Percentiles rank a stretch among this genome's conserved stretches.
Conservation (phyloP, 768 basidiomycete genomes). For the Guyanaporus albipodus region DNA sequence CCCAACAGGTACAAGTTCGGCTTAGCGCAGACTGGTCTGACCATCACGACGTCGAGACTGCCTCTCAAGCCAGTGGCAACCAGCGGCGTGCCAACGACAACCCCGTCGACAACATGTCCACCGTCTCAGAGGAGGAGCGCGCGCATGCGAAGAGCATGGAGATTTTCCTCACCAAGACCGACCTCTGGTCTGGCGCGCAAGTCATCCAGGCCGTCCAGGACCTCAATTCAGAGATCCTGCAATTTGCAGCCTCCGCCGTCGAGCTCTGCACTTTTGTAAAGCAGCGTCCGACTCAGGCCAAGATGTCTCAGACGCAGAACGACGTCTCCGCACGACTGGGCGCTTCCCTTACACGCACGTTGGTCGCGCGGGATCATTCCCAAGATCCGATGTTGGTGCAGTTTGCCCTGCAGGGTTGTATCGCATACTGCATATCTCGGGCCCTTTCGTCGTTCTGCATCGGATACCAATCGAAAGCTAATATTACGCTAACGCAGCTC, state of each 20-base stretch:
- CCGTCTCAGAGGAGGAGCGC: conserved; percentile 47
- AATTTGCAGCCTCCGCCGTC: conserved; percentile 71
- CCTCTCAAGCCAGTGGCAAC: conserved; percentile 11
- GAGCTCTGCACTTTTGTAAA: conserved; percentile 58
- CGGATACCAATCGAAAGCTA: conserved; percentile 67
- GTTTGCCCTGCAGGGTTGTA: conserved; percentile 68
- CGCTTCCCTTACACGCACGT: conserved; percentile 52
- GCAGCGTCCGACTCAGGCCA: conserved; percentile 37
- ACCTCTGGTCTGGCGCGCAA: conserved; percentile 72
- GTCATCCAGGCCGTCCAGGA: conserved; percentile 77
- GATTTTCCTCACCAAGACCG: conserved; percentile 68
- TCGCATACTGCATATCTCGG: conserved; percentile 61
- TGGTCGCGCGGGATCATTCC: conserved; percentile 62
- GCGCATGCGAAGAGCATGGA: conserved; percentile 59
- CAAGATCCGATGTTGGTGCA: conserved; percentile 77
- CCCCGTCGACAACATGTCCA: conserved; percentile 26
- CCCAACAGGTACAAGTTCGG: conserved; percentile 30
- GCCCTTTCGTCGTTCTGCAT: conserved; percentile 70
- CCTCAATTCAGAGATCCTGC: conserved; percentile 77
- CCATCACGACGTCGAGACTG: conserved; percentile 14
- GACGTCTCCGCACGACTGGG: conserved; percentile 65
- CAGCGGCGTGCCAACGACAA: conserved; percentile 15
- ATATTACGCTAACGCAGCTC: conserved; percentile 59
- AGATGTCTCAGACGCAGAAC: conserved; percentile 49
- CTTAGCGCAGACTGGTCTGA: conserved; percentile 34